Base-by-base conservation (phyloP, 2,329 filamentous ascomycete species). In the Gnomoniopsis sp. region DNA sequence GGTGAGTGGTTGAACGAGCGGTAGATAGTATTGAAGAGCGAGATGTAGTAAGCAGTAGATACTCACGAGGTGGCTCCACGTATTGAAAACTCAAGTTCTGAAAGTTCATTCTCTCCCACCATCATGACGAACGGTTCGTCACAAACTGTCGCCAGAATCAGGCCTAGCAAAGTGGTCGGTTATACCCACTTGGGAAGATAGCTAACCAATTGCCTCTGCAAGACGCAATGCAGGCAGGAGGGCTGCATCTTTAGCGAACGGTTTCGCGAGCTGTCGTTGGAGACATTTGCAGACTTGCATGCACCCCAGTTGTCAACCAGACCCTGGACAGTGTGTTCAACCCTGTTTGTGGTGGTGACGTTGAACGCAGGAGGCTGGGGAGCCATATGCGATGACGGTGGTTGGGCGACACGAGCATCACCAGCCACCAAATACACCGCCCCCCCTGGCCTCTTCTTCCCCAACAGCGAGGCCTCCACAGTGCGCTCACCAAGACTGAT, bases 41-140 rank as follows among this genome's bases (percentile, higher is more conserved):
- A 55, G 50, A 36, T 47, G 12, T 47, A 21, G 17, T 46, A 55
- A 51, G 22, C 53, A 30, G 49, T 46, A 60, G 38, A 17, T 21
- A 59, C 66, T 61, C 63, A 68, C 66, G 58, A 58, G 62, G 58
- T 38, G 49, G 61, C 53, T 67, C 64, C 61, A 66, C 64, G 57
- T 64, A 60, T 44, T 66, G 62, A 52, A 55, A 55, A 57, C 50
- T 55, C 53, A 62, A 54, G 55, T 63, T 63, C 34, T 64, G 59
- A 61, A 62, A 64, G 60, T 60, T 65, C 66, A 67, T 65, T 54
- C 50, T 65, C 43, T 41, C 36, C 49, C 26, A 62, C 55, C 56
- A 58, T 65, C 50, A 56, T 58, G 36, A 62, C 57, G 58, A 61
- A 58, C 38, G 57, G 49, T 17, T 52, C 57, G 19, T 41, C 47